Percentiles rank a stretch among this genome's conserved stretches.
These are phyloP conservation scores for Yamadazyma siamensis DNA, from an alignment of 1,139 yeast genomes.

Conservation along the genomic window DNA sequence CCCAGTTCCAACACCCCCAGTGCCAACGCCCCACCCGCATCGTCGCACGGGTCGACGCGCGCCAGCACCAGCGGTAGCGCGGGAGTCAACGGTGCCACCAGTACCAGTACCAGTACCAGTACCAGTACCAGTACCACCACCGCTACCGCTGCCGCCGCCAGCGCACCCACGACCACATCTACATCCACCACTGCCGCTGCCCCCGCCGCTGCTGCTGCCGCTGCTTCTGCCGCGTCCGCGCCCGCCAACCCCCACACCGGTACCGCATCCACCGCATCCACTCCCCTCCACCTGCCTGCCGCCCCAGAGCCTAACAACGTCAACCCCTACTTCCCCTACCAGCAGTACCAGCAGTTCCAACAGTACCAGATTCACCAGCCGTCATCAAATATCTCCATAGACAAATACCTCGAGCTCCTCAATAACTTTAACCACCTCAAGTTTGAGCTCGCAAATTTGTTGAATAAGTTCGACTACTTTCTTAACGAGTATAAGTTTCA, in stretches of 20 bases:
- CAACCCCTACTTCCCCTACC: constrained; percentile 5
- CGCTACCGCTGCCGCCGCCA: constrained; percentile 9
- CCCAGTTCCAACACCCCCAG: background rate
- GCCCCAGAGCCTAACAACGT: constrained; percentile 1
- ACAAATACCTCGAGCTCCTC: constrained; percentile 11
- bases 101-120: constrained; percentile 13
- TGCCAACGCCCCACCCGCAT: background rate
- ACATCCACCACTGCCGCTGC: constrained; percentile 1
- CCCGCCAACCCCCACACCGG: constrained; percentile 5
- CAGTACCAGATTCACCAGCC: constrained; percentile 4
- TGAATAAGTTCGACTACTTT: constrained; percentile 15
- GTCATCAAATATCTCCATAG: constrained; percentile 8
- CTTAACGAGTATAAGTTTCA: constrained; percentile 14
- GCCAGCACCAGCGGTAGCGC: background rate
- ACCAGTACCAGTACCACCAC: constrained; percentile 10
- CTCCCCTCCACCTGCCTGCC: constrained; percentile 4
- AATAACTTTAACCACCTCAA: constrained; percentile 14
- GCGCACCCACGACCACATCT: background rate
- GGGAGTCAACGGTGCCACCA: background rate
- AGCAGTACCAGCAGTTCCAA: constrained; percentile 4
- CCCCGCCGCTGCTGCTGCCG: background rate
- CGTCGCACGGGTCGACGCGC: background rate
- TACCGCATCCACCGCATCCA: constrained; percentile 4
- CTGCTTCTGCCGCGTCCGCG: constrained; percentile 2
- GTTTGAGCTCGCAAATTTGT: constrained; percentile 13